Base-by-base conservation (phyloP, 2,329 filamentous ascomycete species). In the Coniosporium uncinatum region DNA sequence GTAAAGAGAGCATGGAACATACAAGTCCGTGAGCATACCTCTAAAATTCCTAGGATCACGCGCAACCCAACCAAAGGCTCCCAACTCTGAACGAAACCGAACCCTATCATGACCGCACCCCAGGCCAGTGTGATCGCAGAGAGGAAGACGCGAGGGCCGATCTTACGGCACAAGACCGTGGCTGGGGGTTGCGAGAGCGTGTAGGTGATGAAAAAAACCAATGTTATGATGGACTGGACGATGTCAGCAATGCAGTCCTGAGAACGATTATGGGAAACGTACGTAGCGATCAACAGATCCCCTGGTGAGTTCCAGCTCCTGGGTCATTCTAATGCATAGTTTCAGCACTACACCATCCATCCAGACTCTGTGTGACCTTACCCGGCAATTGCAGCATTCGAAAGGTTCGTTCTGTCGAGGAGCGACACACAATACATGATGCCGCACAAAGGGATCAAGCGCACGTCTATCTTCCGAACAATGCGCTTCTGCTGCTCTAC, bases 161-260 rank as follows among this genome's bases (percentile, higher is more conserved):
- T 67, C 16, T 73, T 75, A 64, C 94, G 95, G 44, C 95, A 78
- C 19, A 95, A 63, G 36, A 91, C 69, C 57, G 95, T 94, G 45
- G 86, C 88, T 34, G 89, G 52, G 0, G 81, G 79, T 58, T 93
- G 88, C 47, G 88, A 89, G 24, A 89, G 63, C 2, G 85, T 75
- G 58, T 95, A 95, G 1, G 85, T 88, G 38, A 94, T 73, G 66
- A 94, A 95, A 67, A 95, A 95, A 51, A 46, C 61, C 3, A 68
- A 53, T 13, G 83, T 83, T 42, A 83, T 73, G 52, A 88, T 75
- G n/a, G 78, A 72, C 53, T 66, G 36, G 55, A 36, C 11, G 11
- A 39, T 34, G 39, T 38, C 14, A 58, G 52, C 24, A 8, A n/a
- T 29, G 8, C 24, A 8, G 24, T 29, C 24, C 8, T 8, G n/a